phyloP scores from a whole-genome alignment of 2,329 filamentous ascomycete genomes.

The Cyclaneusma minus region DNA sequence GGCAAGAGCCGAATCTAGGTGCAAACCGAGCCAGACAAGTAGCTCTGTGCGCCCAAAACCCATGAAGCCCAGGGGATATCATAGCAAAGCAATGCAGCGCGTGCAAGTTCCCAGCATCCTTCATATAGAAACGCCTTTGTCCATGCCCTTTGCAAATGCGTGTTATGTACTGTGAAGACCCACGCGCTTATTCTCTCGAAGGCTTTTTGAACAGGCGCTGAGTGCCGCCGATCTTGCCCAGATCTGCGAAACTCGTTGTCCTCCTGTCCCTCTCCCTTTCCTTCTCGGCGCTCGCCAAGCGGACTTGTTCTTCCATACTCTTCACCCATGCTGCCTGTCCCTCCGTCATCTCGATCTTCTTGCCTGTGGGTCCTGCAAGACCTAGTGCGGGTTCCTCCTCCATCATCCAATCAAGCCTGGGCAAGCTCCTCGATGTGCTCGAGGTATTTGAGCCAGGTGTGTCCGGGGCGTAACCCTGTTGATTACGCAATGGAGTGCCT shows the following conservation, averaged over 20 bases:
- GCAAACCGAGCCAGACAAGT: no score
- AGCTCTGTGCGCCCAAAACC: no score
- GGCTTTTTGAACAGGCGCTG: constrained; percentile 50
- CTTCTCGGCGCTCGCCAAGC: constrained; percentile 49
- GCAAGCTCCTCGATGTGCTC: constrained; percentile 12
- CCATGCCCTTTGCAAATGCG: no score
- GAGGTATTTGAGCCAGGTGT: background rate
- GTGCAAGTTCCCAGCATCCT: no score
- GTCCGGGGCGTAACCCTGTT: background rate
- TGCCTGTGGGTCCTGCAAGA: constrained; percentile 53
- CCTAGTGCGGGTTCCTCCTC: constrained; percentile 44
- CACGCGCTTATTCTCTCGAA: no score
- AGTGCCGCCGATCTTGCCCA: constrained; percentile 58
- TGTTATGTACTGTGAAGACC: no score
- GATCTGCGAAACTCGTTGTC: constrained; percentile 39
- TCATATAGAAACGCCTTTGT: no score
- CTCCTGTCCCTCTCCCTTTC: constrained; percentile 19
- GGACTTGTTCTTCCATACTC: constrained; percentile 67
- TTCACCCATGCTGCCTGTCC: constrained; percentile 71
- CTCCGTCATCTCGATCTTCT: constrained; percentile 49
- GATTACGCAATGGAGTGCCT: background rate
- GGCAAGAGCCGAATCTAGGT: no score
- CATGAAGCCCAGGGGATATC: no score
- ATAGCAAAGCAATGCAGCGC: no score
- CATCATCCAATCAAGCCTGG: constrained; percentile 39